Evolutionary conservation across 352 stramenopile genomes (phyloP).

Genomic region (Phytophthora foliorum): DNA sequence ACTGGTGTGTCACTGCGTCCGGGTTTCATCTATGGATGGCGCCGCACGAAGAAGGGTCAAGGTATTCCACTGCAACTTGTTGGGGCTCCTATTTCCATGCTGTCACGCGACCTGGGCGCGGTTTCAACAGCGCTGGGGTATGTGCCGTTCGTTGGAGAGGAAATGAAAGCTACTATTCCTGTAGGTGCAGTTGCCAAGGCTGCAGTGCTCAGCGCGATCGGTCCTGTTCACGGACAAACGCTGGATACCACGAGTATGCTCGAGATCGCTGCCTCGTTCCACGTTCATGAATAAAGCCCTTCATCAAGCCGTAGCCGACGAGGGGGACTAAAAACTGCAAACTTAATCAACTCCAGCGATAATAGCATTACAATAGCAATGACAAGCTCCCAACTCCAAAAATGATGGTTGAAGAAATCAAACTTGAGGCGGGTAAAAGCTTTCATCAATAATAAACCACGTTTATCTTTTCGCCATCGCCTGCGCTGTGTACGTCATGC

Average conservation of each 20-base stretch:
- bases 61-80: conserved; percentile 82
- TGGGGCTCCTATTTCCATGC: conserved; percentile 73
- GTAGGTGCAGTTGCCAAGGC: conserved; percentile 81
- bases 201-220: conserved; percentile 86
- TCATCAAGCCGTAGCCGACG: background rate
- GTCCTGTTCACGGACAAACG: conserved; percentile 57
- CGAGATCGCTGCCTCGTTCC: conserved; percentile 79
- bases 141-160: conserved; percentile 74
- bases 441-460: background rate
- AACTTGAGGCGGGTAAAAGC: background rate
- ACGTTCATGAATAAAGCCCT: conserved; percentile 79
- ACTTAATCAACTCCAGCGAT: background rate
- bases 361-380: background rate
- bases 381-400: background rate
- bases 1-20: conserved; percentile 86
- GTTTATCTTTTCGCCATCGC: conserved; percentile 52
- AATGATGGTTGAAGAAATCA: conserved; percentile 13
- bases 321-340: background rate
- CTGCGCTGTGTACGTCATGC: conserved; percentile 80
- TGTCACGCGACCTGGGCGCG: conserved; percentile 65
- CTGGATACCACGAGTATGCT: conserved; percentile 84
- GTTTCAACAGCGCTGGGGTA: conserved; percentile 65
- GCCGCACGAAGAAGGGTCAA: conserved; percentile 66
- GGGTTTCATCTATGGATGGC: conserved; percentile 92
- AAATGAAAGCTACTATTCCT: conserved; percentile 73